Evolutionary conservation across 129 eudicot species (phyloP).

Genomic region (Silybum marianum): DNA sequence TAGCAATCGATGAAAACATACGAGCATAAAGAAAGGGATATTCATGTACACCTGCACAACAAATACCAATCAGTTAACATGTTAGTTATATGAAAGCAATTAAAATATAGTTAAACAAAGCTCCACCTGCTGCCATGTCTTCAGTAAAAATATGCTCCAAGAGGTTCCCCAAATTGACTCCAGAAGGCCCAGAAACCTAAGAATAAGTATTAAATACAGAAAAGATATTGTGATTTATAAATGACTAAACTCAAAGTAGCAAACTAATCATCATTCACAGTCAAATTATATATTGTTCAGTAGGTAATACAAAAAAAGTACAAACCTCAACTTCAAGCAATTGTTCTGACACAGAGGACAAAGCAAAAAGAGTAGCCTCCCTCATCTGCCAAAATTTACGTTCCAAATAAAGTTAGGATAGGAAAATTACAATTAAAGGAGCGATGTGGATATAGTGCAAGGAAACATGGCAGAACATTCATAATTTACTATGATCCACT

Average conservation of each 20-base stretch:
- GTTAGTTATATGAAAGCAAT: background rate
- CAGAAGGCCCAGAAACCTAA: constrained; percentile 59
- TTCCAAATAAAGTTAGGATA: constrained; percentile 17
- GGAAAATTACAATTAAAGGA: background rate
- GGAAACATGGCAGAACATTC: background rate
- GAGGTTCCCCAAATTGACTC: constrained; percentile 51
- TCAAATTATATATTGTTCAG: constrained; percentile 7
- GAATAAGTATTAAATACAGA: constrained; percentile 10
- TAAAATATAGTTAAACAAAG: background rate
- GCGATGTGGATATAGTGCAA: background rate
- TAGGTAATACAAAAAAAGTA: constrained; percentile 13
- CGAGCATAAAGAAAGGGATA: constrained; percentile 95
- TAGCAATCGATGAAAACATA: constrained; percentile 78
- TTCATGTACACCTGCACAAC: constrained; percentile 69
- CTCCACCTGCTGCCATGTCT: constrained; percentile 79
- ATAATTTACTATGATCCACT: constrained; percentile 8
- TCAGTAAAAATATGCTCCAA: constrained; percentile 70
- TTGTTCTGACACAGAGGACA: constrained; percentile 83
- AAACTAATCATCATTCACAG: background rate
- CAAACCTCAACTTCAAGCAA: constrained; percentile 81
- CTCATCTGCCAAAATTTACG: constrained; percentile 59
- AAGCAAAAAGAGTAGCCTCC: constrained; percentile 90
- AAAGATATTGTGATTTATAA: background rate
- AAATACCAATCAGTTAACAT: constrained; percentile 21
- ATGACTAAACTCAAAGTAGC: constrained; percentile 17